Evolutionary conservation across 1,284 basidiomycete genomes (phyloP), one percentile per base, ranked within the genome.

Genomic region (Phlebopus sp.): DNA sequence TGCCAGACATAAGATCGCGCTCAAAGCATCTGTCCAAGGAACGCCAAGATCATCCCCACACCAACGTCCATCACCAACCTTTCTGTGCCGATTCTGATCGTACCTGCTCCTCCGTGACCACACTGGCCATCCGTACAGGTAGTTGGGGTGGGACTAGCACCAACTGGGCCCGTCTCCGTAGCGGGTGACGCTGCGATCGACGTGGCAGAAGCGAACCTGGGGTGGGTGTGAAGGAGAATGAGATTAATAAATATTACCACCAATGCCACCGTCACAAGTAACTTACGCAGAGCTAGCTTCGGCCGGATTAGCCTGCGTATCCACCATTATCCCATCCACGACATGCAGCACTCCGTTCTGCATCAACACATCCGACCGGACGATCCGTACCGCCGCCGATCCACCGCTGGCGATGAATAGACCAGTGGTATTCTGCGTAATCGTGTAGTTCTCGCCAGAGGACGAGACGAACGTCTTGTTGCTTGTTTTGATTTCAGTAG

Each of bases 301-400:
- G 3, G 57, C 55, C 2, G 73, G 45, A 64, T 89, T 69, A 13
- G 60, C 62, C 13, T 70, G 61, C 3, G 75, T 73, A 65, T 86
- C 78, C 41, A 82, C 50, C 39, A 90, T 71, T 10, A 89, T 82
- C 2, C 64, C 56, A 62, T 89, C 77, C 53, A 90, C 79, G 42
- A 86, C 65, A 62, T 91, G 86, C 6, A 89, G 60, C 19, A 91
- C 88, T 49, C 89, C 89, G 56, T 90, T 90, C 25, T 73, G 62
- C 21, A 81, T 66, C 55, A 91, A 71, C 7, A 90, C 72, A 61
- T 92, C 86, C 19, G 79, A 68, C 45, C 73, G 70, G 19, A 85
- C 60, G 58, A 92, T 81, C 53, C 67, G 67, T 8, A 83, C 84
- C 14, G 75, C 76, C 8, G 75, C 68, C 32, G 55, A 54, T 38